phyloP scores from a whole-genome alignment of 73 alveolate genomes.

The Uronychia setigera region DNA sequence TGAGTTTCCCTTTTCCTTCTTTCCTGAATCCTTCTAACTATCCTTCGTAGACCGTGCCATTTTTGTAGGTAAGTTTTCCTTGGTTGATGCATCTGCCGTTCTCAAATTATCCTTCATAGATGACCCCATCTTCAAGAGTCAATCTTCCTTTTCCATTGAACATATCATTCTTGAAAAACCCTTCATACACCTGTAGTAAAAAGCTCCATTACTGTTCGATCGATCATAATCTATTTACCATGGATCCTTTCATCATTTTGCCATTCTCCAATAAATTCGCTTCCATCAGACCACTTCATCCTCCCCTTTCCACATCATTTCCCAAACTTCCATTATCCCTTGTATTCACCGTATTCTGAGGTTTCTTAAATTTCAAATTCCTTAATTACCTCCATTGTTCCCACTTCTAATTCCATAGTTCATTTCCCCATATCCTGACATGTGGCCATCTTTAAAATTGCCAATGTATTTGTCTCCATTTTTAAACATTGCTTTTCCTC shows the following conservation, averaged over 20 bases:
- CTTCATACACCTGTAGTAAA: not conserved
- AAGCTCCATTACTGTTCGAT: not conserved
- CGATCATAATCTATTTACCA: not conserved
- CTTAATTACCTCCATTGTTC: not conserved
- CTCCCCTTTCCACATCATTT: not conserved
- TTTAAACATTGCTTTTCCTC: not conserved
- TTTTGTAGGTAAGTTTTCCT: not conserved
- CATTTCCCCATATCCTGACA: slow-evolving; percentile 5
- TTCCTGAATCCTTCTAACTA: not conserved
- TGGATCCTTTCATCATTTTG: not conserved
- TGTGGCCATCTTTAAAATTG: not conserved
- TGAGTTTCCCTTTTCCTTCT: not conserved
- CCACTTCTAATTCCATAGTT: not conserved
- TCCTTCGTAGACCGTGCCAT: not conserved
- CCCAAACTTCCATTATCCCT: not conserved
- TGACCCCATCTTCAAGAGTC: not conserved
- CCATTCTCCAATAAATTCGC: not conserved
- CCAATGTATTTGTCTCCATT: not conserved
- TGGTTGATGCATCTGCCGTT: not conserved
- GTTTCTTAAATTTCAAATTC: not conserved
- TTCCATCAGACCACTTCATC: slow-evolving; percentile 3
- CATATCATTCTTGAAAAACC: not conserved
- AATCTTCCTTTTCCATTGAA: not conserved
- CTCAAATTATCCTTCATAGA: not conserved
- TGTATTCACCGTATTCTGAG: not conserved